These are phyloP conservation scores for Crithidia thermophila DNA, from an alignment of 208 protist genomes.

Conservation along the genomic window DNA sequence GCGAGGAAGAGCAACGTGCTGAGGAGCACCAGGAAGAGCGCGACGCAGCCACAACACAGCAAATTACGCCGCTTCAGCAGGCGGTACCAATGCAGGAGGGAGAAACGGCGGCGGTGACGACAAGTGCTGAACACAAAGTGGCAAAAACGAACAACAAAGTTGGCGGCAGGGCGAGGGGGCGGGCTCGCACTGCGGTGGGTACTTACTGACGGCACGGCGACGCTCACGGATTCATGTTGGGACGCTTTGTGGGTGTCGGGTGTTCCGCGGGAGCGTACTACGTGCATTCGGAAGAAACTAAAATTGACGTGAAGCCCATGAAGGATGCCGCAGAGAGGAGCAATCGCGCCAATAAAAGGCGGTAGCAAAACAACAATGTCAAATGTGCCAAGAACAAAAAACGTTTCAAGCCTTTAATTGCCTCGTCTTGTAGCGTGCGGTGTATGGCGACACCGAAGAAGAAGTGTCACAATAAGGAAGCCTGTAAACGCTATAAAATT, in stretches of 20 bases:
- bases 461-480: too few species aligned
- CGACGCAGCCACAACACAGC: neutral
- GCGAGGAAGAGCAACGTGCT: constrained; percentile 2
- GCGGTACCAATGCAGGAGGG: constrained; percentile 6
- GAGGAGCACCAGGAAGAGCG: constrained; percentile 12
- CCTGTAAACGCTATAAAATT: too few species aligned
- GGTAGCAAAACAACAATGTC: too few species aligned
- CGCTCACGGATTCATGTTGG: neutral
- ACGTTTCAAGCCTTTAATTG: too few species aligned
- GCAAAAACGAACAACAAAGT: neutral
- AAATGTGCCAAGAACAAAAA: too few species aligned
- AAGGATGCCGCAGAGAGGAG: too few species aligned
- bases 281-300: constrained; percentile 6
- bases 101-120: neutral
- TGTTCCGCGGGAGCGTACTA: constrained; percentile 8
- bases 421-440: too few species aligned
- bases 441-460: too few species aligned
- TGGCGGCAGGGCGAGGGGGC: neutral
- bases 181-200: neutral
- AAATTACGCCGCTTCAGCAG: constrained; percentile 8
- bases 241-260: neutral
- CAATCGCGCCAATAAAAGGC: too few species aligned
- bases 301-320: too few species aligned
- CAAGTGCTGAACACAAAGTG: neutral
- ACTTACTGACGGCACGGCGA: neutral